Base-by-base conservation (phyloP, 225 moss, liverwort and hornwort genomes). In the Asterella californica region DNA sequence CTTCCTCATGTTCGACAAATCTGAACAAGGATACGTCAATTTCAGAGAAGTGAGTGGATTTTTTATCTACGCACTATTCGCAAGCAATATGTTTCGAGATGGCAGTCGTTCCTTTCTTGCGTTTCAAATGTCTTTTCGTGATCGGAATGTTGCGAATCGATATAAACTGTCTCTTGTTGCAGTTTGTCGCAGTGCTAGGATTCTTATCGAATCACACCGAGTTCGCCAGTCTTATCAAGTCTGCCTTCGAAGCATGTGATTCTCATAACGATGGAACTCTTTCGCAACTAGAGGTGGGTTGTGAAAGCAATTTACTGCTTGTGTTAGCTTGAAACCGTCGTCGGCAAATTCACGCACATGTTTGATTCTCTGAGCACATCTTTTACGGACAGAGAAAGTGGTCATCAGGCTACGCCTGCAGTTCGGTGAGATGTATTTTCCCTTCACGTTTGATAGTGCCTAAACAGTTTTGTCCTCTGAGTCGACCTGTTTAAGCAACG, bases 141-240 rank as follows among this genome's bases (percentile, higher is more conserved):
- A n/a, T 47, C 46, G 71, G n/a, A 70, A 65, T 2, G 45, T 57
- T 9, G 36, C 32, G 17, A 19, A 10, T 72, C 48, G 15, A n/a
- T 29, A n/a, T 75, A 22, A 4, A 6, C 55, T 33, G 42, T 72
- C 12, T 64, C 81, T 30, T 52, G 0, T 55, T 78, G 21, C 83
- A 96, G 96, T 94, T 96, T 88, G 94, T 93, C 63, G 88, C 85
- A 71, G 88, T 88, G 55, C 85, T 90, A 49, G 94, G 91, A 48
- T 96, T 90, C 9, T 81, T 96, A 74, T 91, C 89, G 27, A 94
- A 82, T 68, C 90, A 89, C 80, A 80, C 79, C 37, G 88, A 92
- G 33, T 91, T 94, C 72, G 83, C 82, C 32, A 83, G 80, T 36
- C 84, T 86, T 67, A 89, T 91, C 79, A 89, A 76, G 62, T 88